These are phyloP conservation scores for Tylopilus balloui DNA, from an alignment of 768 basidiomycete species.

Conservation along the genomic window DNA sequence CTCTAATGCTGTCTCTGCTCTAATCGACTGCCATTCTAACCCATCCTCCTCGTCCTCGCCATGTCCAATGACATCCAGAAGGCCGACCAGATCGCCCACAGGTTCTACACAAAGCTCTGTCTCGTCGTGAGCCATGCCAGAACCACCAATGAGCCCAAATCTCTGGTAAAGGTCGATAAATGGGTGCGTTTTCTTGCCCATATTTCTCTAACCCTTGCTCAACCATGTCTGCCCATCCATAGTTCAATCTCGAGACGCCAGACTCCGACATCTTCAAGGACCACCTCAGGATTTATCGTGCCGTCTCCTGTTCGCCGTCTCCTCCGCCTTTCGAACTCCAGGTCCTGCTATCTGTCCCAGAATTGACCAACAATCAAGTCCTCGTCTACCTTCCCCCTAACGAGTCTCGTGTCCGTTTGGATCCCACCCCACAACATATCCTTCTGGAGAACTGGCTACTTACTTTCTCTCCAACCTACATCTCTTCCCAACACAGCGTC, in stretches of 20 bases:
- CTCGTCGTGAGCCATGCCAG: constrained; percentile 72
- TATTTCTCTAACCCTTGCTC: not conserved
- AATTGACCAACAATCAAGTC: constrained; percentile 63
- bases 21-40: constrained; percentile 17
- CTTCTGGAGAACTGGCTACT: constrained; percentile 72
- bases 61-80: constrained; percentile 56
- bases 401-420: constrained; percentile 57
- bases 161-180: constrained; percentile 61
- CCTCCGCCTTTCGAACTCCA: constrained; percentile 58
- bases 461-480: constrained; percentile 35
- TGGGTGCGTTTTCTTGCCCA: constrained; percentile 54
- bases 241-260: constrained; percentile 83
- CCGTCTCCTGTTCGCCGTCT: constrained; percentile 36
- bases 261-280: constrained; percentile 67
- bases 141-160: constrained; percentile 46
- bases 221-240: not conserved
- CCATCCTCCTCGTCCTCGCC: constrained; percentile 25
- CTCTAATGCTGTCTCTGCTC: constrained; percentile 28
- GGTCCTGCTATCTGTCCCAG: constrained; percentile 67
- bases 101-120: constrained; percentile 78
- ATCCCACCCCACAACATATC: constrained; percentile 64
- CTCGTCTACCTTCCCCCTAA: constrained; percentile 63
- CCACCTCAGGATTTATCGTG: constrained; percentile 54
- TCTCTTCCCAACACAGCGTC: constrained; percentile 17
- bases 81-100: constrained; percentile 83